Percentiles rank a stretch among this genome's conserved stretches.
phyloP scores from a whole-genome alignment of 23 red algal genomes.

The Gracilaria domingensis region DNA sequence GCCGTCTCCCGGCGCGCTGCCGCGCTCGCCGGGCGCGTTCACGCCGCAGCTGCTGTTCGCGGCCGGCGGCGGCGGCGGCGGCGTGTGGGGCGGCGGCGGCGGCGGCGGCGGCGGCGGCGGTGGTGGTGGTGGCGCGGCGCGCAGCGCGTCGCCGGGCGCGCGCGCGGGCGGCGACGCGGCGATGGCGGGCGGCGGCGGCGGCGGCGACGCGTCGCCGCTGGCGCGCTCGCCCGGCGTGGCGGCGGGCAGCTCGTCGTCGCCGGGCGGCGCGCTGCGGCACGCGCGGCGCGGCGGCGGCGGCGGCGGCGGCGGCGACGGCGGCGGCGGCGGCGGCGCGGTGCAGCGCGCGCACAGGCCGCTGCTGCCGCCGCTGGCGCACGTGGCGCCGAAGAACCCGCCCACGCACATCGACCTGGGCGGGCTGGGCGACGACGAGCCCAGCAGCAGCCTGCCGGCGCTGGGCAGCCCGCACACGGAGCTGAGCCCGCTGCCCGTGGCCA shows the following conservation, averaged over 20 bases:
- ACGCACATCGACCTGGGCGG: constrained; percentile 64
- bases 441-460: constrained; percentile 53
- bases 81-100: constrained; percentile 7
- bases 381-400: constrained; percentile 42
- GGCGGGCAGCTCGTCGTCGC: too few relatives aligned
- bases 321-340: not conserved
- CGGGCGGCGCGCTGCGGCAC: not conserved
- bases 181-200: not conserved
- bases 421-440: constrained; percentile 41
- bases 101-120: not conserved
- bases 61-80: not conserved
- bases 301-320: not conserved
- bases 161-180: not conserved
- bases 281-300: constrained; percentile 15
- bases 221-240: constrained; percentile 38
- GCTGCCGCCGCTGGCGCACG: constrained; percentile 48
- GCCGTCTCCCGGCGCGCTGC: constrained; percentile 47
- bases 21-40: constrained; percentile 41
- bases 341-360: constrained; percentile 14
- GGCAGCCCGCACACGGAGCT: constrained; percentile 60
- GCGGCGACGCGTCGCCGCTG: constrained; percentile 32
- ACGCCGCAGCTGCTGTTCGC: constrained; percentile 18
- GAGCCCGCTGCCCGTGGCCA: constrained; percentile 49
- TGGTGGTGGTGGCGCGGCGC: not conserved
- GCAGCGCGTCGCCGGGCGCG: not conserved